These are phyloP conservation scores for Gossypium bickii DNA, from an alignment of 345 rosid species.

Conservation along the genomic window DNA sequence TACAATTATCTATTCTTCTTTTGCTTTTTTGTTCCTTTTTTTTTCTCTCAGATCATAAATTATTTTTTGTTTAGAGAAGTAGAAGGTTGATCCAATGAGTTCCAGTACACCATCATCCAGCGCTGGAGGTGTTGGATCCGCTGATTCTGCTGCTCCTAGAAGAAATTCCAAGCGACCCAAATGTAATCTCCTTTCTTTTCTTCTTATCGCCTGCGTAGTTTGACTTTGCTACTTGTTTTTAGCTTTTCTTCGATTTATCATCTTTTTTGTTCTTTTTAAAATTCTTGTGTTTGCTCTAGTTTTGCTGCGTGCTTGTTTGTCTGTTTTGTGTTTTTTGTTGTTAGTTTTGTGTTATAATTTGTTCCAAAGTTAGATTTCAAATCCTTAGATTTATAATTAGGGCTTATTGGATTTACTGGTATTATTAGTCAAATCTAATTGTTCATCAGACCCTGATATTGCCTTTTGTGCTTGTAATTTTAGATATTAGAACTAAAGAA, in stretches of 20 bases:
- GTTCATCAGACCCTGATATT: not conserved
- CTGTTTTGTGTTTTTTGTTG: not conserved
- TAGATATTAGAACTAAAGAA: not conserved
- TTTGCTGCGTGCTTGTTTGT: not conserved
- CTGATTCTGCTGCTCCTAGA: slow-evolving; percentile 67
- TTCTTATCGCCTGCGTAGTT: not conserved
- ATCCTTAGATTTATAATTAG: not conserved
- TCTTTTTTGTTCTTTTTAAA: not conserved
- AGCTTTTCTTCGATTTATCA: not conserved
- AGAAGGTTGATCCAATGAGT: slow-evolving; percentile 33
- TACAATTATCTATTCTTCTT: not conserved
- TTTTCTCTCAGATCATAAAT: not conserved
- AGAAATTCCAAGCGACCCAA: slow-evolving; percentile 90
- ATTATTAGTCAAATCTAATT: not conserved
- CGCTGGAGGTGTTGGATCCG: slow-evolving; percentile 63
- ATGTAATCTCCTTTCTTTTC: slow-evolving; percentile 39
- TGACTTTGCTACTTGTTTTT: not conserved
- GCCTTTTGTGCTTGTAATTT: not conserved
- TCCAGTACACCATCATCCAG: slow-evolving; percentile 62
- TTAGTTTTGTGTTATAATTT: not conserved
- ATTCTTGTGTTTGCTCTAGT: not conserved
- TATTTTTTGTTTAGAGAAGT: not conserved
- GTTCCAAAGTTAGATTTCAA: not conserved
- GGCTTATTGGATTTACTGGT: not conserved
- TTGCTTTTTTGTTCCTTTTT: not conserved